Base-by-base conservation (phyloP, 1,139 yeast genomes). In the Taphrina confusa region DNA sequence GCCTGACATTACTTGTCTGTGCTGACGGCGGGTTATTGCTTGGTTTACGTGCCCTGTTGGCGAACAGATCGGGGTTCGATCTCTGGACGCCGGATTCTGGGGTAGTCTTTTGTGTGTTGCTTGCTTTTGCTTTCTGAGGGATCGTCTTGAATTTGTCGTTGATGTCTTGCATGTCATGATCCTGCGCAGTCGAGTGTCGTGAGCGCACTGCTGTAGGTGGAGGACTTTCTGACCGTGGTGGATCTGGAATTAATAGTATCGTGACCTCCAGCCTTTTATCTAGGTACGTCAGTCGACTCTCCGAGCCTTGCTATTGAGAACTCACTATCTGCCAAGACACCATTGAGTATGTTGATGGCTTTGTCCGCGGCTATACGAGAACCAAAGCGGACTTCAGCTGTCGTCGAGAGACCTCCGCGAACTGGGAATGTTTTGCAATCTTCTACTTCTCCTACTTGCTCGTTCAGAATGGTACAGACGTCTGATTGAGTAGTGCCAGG, bases 341-440 rank as follows among this genome's bases (percentile, higher is more conserved):
- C 51, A 14, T 54, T 23, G 6, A 54, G 40, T 14, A 36, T 31
- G 33, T 44, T 37, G 40, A 54, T 54, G n/a, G 58, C 51, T 28
- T 44, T 54, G 44, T 42, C 44, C n/a, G 58, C 58, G 23, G 58
- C 49, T 12, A 42, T 44, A 20, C 58, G 58, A 33, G 49, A 45
- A 11, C 40, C 51, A 34, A 54, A 54, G 20, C 40, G 22, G 25
- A 54, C 49, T 42, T 54, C 58, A 1, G 58, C 58, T 5, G 49
- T 46, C 9, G 42, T 23, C 11, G 51, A 54, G n/a, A 30, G 40
- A 23, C 58, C 58, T 16, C 58, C 58, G 5, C 12, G 14, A 18
- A 54, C 58, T 5, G 49, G 34, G 42, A 54, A 54, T 2, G 49
- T 42, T 11, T 33, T 34, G 39, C 50, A 42, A 18, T 42, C 51